Conservation (phyloP, 1,284 basidiomycete genomes). For the Microbotryum violaceum region DNA sequence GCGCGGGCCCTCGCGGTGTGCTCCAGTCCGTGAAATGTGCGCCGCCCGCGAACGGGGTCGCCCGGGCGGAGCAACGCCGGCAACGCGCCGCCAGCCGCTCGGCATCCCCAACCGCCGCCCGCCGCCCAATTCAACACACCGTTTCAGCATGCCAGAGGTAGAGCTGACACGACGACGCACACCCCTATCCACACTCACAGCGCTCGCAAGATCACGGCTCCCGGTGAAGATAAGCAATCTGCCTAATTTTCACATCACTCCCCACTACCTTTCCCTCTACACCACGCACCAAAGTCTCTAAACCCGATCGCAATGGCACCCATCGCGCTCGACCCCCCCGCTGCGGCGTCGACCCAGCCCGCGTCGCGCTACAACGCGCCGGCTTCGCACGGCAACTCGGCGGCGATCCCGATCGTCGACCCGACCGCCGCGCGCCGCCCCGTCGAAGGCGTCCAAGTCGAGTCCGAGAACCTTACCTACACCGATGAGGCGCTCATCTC, state of each 20-base stretch:
- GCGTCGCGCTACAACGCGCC: constrained; percentile 2
- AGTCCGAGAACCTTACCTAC: constrained; percentile 74
- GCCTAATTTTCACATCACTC: constrained; percentile 21
- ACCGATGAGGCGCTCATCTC: constrained; percentile 72
- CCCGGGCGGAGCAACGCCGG: too few species aligned
- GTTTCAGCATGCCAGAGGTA: too few species aligned
- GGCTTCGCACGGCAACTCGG: not conserved
- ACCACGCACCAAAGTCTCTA: not conserved
- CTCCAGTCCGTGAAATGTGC: too few species aligned
- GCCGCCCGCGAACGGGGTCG: too few species aligned
- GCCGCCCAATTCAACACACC: too few species aligned
- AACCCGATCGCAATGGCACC: constrained; percentile 39
- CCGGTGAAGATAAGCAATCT: constrained; percentile 37
- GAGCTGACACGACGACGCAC: constrained; percentile 4
- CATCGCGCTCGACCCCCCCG: constrained; percentile 38
- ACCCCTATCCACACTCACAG: constrained; percentile 24
- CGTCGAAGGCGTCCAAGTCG: constrained; percentile 68
- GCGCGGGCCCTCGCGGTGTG: too few species aligned
- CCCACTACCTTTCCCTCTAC: constrained; percentile 11
- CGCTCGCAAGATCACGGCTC: constrained; percentile 43
- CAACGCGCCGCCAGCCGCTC: too few species aligned
- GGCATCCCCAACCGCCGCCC: too few species aligned
- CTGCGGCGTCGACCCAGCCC: constrained; percentile 12
- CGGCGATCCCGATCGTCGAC: constrained; percentile 49
- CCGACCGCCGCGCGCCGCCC: constrained; percentile 69